Base-by-base conservation (phyloP, 2,329 filamentous ascomycete species). In the Alternaria dauci region DNA sequence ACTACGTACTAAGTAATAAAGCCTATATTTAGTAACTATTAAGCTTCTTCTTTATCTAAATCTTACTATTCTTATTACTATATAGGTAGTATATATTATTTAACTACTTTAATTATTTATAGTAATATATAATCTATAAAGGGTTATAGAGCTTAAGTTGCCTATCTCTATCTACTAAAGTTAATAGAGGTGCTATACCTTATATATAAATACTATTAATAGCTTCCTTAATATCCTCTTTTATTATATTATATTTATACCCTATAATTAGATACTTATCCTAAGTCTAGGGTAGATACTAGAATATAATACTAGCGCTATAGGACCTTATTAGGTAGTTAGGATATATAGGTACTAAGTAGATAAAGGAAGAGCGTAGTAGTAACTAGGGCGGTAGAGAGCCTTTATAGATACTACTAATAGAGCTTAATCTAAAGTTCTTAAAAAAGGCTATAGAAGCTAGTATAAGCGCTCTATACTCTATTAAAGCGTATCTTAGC, bases 61-160 rank as follows among this genome's bases (percentile, higher is more conserved):
- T 60, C 20, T 43, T 56, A 6, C 34, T 11, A 3, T 60, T 48
- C 7, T 61, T 2, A 41, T 39, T 2, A 8, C 58, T 20, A 52
- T 53, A 57, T 2, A 53, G 5, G 28, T 61, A 61, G 48, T 53
- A 61, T 9, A 61, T 30, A 3, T 60, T 8, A 8, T 60, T 51
- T 0, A 18, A 20, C 18, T 47, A 18, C 42, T 58, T 47, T 34
- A 38, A 58, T 51, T 11, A 1, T 51, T 52, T 58, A 34, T 16
- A 25, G 20, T 25, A 18, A 52, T 47, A 8, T 8, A 41, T 1
- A 6, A 58, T 52, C 14, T 52, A 26, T 0, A 36, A 61, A 28
- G 53, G 32, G 23, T 42, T 3, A 43, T 20, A 61, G 26, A 53
- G 26, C 30, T 16, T 61, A 3, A 61, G 58, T 50, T 7, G 41